A percentile compares a stretch with the other conserved stretches of the same genome.
Evolutionary conservation across 805 yeast genomes (phyloP).

Genomic region (Lipomyces spencermartinsiae): DNA sequence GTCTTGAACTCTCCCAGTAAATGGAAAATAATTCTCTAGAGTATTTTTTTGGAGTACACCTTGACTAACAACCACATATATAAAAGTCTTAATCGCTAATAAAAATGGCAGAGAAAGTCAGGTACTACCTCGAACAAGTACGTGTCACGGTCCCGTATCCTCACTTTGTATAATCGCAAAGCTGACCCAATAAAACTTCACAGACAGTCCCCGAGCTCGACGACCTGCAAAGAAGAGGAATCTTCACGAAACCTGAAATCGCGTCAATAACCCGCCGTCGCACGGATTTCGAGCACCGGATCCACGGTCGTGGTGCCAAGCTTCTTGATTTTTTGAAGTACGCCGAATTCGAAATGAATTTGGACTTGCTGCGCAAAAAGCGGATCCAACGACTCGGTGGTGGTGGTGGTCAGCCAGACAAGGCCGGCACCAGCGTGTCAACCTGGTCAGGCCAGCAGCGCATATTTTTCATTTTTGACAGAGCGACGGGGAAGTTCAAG

Average conservation of each 20-base stretch:
- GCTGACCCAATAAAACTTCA: not conserved
- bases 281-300: slow-evolving; percentile 93
- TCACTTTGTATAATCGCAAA: not conserved
- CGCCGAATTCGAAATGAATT: slow-evolving; percentile 76
- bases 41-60: not conserved
- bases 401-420: not conserved
- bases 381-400: slow-evolving; percentile 67
- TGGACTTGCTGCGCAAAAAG: slow-evolving; percentile 78
- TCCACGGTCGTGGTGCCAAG: slow-evolving; percentile 80
- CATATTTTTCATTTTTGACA: slow-evolving; percentile 78
- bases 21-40: not conserved
- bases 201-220: slow-evolving; percentile 89
- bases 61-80: not conserved
- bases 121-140: slow-evolving; percentile 61
- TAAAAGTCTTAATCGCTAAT: not conserved
- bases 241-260: slow-evolving; percentile 80
- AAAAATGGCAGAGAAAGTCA: slow-evolving; percentile 59
- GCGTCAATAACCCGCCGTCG: slow-evolving; percentile 86
- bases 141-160: slow-evolving; percentile 1
- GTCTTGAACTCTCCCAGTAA: not conserved
- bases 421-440: slow-evolving; percentile 55
- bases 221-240: slow-evolving; percentile 78
- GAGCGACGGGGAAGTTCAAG: slow-evolving; percentile 83
- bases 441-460: slow-evolving; percentile 89
- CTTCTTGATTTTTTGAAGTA: slow-evolving; percentile 79